phyloP scores from a whole-genome alignment of 495 filamentous ascomycete species.

The Lophiostoma macrostomum region DNA sequence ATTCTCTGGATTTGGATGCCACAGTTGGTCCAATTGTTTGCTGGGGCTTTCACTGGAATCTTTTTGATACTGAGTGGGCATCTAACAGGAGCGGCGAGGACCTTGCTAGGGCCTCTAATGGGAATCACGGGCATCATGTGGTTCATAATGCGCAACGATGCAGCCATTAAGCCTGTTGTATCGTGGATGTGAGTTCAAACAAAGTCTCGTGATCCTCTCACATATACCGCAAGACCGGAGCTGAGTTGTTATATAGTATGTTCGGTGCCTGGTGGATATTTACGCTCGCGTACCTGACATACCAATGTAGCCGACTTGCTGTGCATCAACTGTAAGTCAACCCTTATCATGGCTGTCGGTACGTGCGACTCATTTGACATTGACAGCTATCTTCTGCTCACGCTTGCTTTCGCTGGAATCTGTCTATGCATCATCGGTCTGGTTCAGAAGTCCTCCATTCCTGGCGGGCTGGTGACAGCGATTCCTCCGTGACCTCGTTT shows the following conservation, averaged over 20 bases:
- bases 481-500: conserved; percentile 19
- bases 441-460: conserved; percentile 9
- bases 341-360: background rate
- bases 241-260: no score
- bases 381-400: conserved; percentile 9
- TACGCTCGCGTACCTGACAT: background rate
- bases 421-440: conserved; percentile 7
- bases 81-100: no score
- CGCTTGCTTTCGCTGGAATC: background rate
- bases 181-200: conserved; percentile 16
- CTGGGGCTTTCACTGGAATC: no score
- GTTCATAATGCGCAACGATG: conserved; percentile 17
- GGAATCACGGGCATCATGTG: conserved; percentile 12
- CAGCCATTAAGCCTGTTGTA: background rate
- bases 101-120: conserved; percentile 11
- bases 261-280: conserved; percentile 14
- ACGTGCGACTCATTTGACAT: background rate
- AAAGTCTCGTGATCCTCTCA: no score
- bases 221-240: no score
- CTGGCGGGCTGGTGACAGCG: conserved; percentile 8
- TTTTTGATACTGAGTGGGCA: no score
- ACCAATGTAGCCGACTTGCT: background rate
- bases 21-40: no score
- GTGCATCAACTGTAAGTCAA: conserved; percentile 3
- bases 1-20: no score